phyloP scores from a whole-genome alignment of 768 basidiomycete genomes.

The Cystofilobasidium capitatum region DNA sequence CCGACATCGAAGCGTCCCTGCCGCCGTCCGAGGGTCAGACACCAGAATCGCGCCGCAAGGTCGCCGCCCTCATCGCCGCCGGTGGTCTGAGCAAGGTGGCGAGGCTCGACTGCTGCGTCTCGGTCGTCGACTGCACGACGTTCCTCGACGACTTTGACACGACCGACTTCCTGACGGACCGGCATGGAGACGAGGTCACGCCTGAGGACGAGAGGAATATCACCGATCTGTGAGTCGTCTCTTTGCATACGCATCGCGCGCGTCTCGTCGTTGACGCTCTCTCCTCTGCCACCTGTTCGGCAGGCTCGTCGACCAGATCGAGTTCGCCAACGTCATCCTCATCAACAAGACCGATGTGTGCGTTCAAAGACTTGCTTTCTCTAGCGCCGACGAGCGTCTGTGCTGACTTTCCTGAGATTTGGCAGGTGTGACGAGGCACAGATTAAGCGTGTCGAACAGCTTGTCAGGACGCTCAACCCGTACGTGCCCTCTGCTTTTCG shows the following conservation, averaged over 20 bases:
- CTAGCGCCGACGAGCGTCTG: neutral
- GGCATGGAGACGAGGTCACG: constrained; percentile 34
- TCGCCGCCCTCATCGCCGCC: constrained; percentile 35
- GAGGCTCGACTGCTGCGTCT: constrained; percentile 36
- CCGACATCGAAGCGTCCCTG: constrained; percentile 11
- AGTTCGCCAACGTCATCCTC: constrained; percentile 39
- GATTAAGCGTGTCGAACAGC: constrained; percentile 30
- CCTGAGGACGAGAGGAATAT: constrained; percentile 36
- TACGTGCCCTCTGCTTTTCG: constrained; percentile 22
- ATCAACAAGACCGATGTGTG: constrained; percentile 39
- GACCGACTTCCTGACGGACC: constrained; percentile 38
- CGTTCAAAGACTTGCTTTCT: too few relatives aligned
- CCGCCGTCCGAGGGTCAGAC: neutral
- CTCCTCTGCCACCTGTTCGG: neutral
- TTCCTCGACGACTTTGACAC: constrained; percentile 37
- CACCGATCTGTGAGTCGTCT: constrained; percentile 20
- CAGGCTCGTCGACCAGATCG: constrained; percentile 38
- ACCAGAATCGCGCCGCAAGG: constrained; percentile 24
- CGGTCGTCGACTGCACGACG: constrained; percentile 34
- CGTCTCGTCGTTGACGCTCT: neutral
- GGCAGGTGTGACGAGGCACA: neutral
- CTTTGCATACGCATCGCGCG: too few relatives aligned
- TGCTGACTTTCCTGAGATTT: neutral
- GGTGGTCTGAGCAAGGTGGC: constrained; percentile 37
- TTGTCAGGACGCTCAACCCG: constrained; percentile 38